phyloP scores from a whole-genome alignment of 164 flowering plant genomes.

The Tetrastigma voinierianum region DNA sequence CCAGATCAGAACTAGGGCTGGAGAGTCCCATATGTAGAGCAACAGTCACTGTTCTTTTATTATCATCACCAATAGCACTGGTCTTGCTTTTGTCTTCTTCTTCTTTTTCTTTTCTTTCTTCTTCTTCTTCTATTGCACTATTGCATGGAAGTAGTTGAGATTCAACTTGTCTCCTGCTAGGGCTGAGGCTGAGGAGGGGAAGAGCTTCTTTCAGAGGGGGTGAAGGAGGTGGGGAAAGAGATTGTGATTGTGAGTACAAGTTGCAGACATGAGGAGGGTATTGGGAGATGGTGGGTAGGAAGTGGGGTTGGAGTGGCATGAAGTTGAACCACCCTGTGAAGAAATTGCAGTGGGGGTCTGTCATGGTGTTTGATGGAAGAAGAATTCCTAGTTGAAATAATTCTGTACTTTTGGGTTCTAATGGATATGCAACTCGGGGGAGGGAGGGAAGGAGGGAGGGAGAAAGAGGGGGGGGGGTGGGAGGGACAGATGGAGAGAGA shows the following conservation, averaged over 20 bases:
- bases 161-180: constrained; percentile 19
- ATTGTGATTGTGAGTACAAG: not conserved
- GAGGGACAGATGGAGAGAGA: constrained; percentile 1
- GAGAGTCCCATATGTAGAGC: constrained; percentile 41
- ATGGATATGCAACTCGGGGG: constrained; percentile 5
- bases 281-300: constrained; percentile 3
- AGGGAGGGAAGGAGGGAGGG: not conserved
- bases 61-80: not conserved
- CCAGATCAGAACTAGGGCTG: constrained; percentile 20
- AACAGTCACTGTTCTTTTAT: constrained; percentile 21
- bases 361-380: constrained; percentile 17
- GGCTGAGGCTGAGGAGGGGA: constrained; percentile 20
- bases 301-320: constrained; percentile 26
- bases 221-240: constrained; percentile 7
- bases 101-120: not conserved
- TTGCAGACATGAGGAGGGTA: not conserved
- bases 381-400: constrained; percentile 1
- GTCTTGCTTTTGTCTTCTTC: no score
- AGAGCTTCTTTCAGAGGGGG: constrained; percentile 35
- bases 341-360: constrained; percentile 30
- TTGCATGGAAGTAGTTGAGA: not conserved
- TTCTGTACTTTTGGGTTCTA: constrained; percentile 7
- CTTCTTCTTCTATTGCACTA: constrained; percentile 8
- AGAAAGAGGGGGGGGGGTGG: not conserved
- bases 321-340: constrained; percentile 30